Evolutionary conservation across 148 eudicot species (phyloP).

Genomic region (Cornus controversa): DNA sequence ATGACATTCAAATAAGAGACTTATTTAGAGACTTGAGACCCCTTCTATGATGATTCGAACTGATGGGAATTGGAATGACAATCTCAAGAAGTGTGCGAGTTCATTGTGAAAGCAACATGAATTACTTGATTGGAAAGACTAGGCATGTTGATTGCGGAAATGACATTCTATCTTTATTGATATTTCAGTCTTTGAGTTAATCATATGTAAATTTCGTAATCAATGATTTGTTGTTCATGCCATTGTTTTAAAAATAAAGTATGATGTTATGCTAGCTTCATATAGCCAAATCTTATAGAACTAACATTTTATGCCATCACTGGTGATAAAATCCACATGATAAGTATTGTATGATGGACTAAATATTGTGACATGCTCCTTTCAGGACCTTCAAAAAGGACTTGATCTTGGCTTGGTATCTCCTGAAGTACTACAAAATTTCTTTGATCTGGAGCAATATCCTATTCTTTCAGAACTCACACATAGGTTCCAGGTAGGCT

Average conservation of each 20-base stretch:
- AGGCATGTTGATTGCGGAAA: not conserved
- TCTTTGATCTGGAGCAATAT: conserved; percentile 93
- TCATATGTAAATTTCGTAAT: not conserved
- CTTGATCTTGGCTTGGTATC: conserved; percentile 98
- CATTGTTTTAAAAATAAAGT: not conserved
- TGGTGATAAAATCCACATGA: not conserved
- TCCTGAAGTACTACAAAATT: conserved; percentile 93
- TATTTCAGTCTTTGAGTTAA: not conserved
- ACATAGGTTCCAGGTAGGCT: conserved; percentile 77
- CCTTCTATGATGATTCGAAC: not conserved
- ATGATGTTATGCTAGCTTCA: not conserved
- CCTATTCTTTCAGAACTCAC: conserved; percentile 84
- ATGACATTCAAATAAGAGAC: too few species aligned
- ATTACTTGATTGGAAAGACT: not conserved
- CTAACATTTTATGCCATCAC: not conserved
- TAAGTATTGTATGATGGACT: not conserved
- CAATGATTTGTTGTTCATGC: not conserved
- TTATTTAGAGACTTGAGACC: not conserved
- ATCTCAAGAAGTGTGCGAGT: not conserved
- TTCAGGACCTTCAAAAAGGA: conserved; percentile 88
- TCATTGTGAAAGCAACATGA: not conserved
- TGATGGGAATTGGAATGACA: not conserved
- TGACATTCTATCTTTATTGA: not conserved
- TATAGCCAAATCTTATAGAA: not conserved
- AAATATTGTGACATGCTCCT: conserved; percentile 19